phyloP scores from a whole-genome alignment of 1,284 basidiomycete species.

The Melanopsichium pennsylvanicum region DNA sequence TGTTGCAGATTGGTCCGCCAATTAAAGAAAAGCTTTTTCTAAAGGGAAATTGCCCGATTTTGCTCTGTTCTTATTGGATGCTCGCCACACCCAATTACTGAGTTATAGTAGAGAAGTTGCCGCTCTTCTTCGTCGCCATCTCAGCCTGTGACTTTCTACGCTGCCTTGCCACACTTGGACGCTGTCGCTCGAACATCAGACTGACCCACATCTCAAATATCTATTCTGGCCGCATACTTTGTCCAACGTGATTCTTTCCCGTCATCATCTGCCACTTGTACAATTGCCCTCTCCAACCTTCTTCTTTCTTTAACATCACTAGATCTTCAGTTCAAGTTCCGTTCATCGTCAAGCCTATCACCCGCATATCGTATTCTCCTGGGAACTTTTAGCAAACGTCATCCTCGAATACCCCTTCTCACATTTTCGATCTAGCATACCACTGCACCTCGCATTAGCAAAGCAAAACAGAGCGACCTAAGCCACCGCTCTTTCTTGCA shows the following conservation, averaged over 20 bases:
- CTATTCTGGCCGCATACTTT: neutral
- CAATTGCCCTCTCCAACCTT: neutral
- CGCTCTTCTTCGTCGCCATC: too few relatives aligned
- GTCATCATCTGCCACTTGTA: neutral
- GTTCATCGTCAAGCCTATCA: slow-evolving; percentile 26
- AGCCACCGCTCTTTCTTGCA: slow-evolving; percentile 2
- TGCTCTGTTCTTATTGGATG: slow-evolving; percentile 16
- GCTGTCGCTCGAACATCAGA: neutral
- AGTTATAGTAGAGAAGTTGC: too few relatives aligned
- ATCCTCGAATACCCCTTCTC: slow-evolving; percentile 29
- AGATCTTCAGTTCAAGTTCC: slow-evolving; percentile 34
- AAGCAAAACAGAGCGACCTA: slow-evolving; percentile 68
- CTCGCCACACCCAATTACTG: neutral
- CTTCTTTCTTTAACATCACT: neutral
- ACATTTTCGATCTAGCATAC: slow-evolving; percentile 8
- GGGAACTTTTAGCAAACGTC: slow-evolving; percentile 37
- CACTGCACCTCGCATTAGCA: slow-evolving; percentile 73
- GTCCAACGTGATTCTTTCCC: neutral
- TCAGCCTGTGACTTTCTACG: too few relatives aligned
- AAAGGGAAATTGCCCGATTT: slow-evolving; percentile 24
- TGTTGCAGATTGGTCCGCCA: too few relatives aligned
- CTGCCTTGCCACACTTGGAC: slow-evolving; percentile 1
- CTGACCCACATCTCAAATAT: slow-evolving; percentile 20
- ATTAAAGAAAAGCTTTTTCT: too few relatives aligned
- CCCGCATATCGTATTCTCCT: slow-evolving; percentile 19